Conservation (phyloP, 1,284 basidiomycete species). For the Trametes pubescens region DNA sequence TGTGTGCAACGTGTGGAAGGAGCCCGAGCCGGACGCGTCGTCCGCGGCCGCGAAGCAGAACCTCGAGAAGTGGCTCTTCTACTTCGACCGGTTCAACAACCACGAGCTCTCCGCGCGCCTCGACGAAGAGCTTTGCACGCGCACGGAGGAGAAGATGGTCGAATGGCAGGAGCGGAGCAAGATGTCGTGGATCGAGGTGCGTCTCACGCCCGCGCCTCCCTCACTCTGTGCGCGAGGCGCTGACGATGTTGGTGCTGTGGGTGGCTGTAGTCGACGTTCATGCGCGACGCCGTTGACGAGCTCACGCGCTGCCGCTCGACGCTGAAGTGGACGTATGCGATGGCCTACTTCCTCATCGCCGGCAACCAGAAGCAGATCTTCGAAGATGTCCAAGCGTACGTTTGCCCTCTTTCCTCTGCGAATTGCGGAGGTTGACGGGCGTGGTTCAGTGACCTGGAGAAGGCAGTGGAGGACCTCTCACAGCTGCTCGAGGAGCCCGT, state of each 20-base stretch:
- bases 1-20: conserved; percentile 73
- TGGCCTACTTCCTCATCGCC: conserved; percentile 70
- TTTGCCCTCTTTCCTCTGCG: not conserved
- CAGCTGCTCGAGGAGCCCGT: conserved; percentile 69
- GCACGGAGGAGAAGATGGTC: conserved; percentile 75
- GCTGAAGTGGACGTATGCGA: conserved; percentile 76
- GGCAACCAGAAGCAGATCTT: conserved; percentile 75
- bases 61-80: conserved; percentile 74
- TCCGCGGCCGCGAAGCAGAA: conserved; percentile 60
- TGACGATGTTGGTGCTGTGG: not conserved
- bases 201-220: not conserved
- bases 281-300: conserved; percentile 68
- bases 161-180: conserved; percentile 66
- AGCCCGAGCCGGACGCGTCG: conserved; percentile 59
- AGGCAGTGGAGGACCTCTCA: conserved; percentile 70
- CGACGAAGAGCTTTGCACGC: conserved; percentile 64
- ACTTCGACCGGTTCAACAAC: conserved; percentile 73
- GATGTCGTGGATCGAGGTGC: conserved; percentile 75
- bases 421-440: not conserved
- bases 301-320: conserved; percentile 64
- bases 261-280: conserved; percentile 56
- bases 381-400: conserved; percentile 69
- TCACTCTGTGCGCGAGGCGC: not conserved
- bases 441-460: conserved; percentile 60
- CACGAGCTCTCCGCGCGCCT: conserved; percentile 73